Evolutionary conservation across 2,329 filamentous ascomycete species (phyloP).

Genomic region (Fusarium albosuccineum): DNA sequence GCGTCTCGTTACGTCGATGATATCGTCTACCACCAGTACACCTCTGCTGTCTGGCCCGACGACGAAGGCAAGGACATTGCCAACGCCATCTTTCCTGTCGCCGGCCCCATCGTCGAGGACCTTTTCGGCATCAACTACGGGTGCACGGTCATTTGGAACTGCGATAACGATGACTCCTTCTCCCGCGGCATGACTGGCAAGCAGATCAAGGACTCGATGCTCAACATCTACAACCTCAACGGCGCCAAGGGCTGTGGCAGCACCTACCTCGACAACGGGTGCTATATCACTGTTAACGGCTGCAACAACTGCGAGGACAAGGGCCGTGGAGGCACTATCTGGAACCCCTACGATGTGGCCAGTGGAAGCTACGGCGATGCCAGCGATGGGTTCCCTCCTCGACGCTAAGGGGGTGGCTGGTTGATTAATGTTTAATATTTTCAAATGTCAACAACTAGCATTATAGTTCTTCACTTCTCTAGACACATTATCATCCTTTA

Average conservation of each 20-base stretch:
- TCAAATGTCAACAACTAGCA: not conserved
- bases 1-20: slow-evolving; percentile 17
- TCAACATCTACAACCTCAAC: slow-evolving; percentile 22
- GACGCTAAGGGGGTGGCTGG: not conserved
- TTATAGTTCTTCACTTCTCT: not conserved
- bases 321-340: slow-evolving; percentile 5
- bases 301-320: slow-evolving; percentile 22
- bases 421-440: not conserved
- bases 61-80: slow-evolving; percentile 9
- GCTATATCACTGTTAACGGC: slow-evolving; percentile 19
- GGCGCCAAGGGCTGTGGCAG: slow-evolving; percentile 22
- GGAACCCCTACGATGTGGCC: slow-evolving; percentile 12
- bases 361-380: slow-evolving; percentile 7
- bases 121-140: slow-evolving; percentile 23
- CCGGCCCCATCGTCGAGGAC: slow-evolving; percentile 3
- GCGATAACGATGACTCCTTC: slow-evolving; percentile 17
- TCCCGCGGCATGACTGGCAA: slow-evolving; percentile 24
- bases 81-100: slow-evolving; percentile 15
- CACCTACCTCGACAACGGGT: slow-evolving; percentile 18
- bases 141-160: slow-evolving; percentile 23
- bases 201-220: slow-evolving; percentile 25
- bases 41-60: slow-evolving; percentile 20
- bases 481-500: not conserved
- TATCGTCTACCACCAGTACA: slow-evolving; percentile 19
- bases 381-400: slow-evolving; percentile 17